phyloP scores from a whole-genome alignment of 306 rosid species.

The Biancaea sappan region DNA sequence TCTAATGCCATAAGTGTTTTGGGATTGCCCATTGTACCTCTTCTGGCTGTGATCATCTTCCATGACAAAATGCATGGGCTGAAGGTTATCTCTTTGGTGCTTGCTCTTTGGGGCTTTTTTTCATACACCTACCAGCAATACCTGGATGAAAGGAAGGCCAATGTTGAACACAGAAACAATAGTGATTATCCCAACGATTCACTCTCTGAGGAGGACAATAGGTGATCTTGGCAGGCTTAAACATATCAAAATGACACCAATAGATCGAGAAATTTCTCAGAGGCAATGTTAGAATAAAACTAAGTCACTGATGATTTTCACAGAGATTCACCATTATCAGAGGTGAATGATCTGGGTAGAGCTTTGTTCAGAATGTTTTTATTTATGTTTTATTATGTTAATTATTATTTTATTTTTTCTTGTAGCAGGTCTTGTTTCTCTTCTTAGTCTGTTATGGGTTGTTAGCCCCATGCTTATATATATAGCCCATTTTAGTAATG shows the following conservation, averaged over 20 bases:
- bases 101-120: conserved; percentile 51
- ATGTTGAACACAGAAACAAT: not conserved
- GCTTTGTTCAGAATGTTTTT: too few species aligned
- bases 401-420: too few species aligned
- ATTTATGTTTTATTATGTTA: too few species aligned
- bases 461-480: too few species aligned
- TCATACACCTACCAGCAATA: conserved; percentile 51
- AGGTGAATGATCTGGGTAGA: too few species aligned
- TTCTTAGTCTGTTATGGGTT: too few species aligned
- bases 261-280: not conserved
- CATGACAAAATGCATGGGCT: conserved; percentile 48
- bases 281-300: not conserved
- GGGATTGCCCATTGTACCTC: conserved; percentile 46
- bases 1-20: conserved; percentile 47
- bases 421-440: too few species aligned
- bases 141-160: conserved; percentile 25
- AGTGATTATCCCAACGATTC: conserved; percentile 7
- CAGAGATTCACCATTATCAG: not conserved
- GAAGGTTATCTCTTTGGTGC: conserved; percentile 47
- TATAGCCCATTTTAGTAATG: too few species aligned
- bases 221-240: not conserved
- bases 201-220: not conserved
- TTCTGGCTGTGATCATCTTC: conserved; percentile 46
- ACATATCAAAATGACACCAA: not conserved
- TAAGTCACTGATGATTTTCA: not conserved